A percentile compares a stretch with the other conserved stretches of the same genome.
phyloP scores from a whole-genome alignment of 805 yeast species.

The Hanseniaspora lachancei region DNA sequence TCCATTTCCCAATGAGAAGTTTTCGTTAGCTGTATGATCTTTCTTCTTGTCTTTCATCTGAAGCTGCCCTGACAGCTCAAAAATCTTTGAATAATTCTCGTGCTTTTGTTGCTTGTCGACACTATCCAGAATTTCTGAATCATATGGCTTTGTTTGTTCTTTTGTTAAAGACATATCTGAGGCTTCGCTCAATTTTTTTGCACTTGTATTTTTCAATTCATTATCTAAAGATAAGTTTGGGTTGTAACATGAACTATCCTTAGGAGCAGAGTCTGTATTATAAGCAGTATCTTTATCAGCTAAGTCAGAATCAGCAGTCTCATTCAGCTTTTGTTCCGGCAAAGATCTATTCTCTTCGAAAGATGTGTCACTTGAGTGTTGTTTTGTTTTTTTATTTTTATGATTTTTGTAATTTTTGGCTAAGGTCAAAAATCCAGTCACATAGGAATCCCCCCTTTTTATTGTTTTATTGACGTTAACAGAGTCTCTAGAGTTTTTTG shows the following conservation, averaged over 20 bases:
- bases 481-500: slow-evolving; percentile 44
- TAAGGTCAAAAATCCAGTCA: slow-evolving; percentile 11
- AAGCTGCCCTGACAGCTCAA: background rate
- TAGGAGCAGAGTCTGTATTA: background rate
- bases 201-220: background rate
- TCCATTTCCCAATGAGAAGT: slow-evolving; percentile 7
- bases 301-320: background rate
- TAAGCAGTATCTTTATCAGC: background rate
- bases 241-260: background rate
- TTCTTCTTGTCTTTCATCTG: background rate
- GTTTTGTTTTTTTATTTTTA: background rate
- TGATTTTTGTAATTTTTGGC: slow-evolving; percentile 6
- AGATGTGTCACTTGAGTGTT: background rate
- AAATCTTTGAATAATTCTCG: background rate
- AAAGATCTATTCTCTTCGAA: background rate
- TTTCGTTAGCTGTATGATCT: background rate
- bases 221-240: background rate
- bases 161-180: background rate
- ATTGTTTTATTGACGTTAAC: slow-evolving; percentile 28
- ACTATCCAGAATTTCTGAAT: background rate
- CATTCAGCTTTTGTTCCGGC: background rate
- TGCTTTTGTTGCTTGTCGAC: background rate
- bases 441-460: slow-evolving; percentile 9
- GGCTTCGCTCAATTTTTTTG: background rate
- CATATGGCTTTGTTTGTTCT: background rate